These are phyloP conservation scores for Knufia fluminis DNA, from an alignment of 2,329 filamentous ascomycete genomes.

Conservation along the genomic window DNA sequence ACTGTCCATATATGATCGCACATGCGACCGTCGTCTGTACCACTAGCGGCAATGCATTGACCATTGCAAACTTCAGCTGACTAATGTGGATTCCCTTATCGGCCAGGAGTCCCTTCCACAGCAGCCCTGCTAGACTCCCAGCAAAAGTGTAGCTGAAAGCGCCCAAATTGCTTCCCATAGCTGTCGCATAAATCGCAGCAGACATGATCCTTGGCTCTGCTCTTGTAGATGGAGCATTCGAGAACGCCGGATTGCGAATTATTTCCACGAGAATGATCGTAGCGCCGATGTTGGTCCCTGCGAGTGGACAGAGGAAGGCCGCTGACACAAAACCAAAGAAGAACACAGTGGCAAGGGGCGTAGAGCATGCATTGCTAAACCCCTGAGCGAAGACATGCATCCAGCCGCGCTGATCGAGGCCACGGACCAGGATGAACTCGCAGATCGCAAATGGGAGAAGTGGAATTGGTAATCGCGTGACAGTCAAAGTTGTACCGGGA, in stretches of 20 bases:
- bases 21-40: slow-evolving; percentile 20
- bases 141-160: slow-evolving; percentile 23
- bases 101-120: slow-evolving; percentile 19
- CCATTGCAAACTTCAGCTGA: slow-evolving; percentile 19
- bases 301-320: slow-evolving; percentile 21
- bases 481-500: slow-evolving; percentile 17
- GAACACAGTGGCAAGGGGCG: slow-evolving; percentile 18
- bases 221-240: slow-evolving; percentile 10
- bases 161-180: slow-evolving; percentile 23
- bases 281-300: slow-evolving; percentile 23
- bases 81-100: slow-evolving; percentile 20
- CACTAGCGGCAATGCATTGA: slow-evolving; percentile 20
- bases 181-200: slow-evolving; percentile 19
- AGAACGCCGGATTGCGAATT: slow-evolving; percentile 18
- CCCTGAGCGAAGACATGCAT: slow-evolving; percentile 20
- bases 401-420: slow-evolving; percentile 21
- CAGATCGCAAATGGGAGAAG: slow-evolving; percentile 23
- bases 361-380: slow-evolving; percentile 20
- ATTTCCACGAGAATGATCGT: slow-evolving; percentile 25
- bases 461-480: slow-evolving; percentile 17
- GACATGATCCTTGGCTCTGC: slow-evolving; percentile 14
- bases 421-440: slow-evolving; percentile 23
- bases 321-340: slow-evolving; percentile 22
- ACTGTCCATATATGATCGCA: slow-evolving; percentile 19
- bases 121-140: slow-evolving; percentile 20